Conservation (phyloP, 2,329 filamentous ascomycete genomes). For the Cercospora sp. region DNA sequence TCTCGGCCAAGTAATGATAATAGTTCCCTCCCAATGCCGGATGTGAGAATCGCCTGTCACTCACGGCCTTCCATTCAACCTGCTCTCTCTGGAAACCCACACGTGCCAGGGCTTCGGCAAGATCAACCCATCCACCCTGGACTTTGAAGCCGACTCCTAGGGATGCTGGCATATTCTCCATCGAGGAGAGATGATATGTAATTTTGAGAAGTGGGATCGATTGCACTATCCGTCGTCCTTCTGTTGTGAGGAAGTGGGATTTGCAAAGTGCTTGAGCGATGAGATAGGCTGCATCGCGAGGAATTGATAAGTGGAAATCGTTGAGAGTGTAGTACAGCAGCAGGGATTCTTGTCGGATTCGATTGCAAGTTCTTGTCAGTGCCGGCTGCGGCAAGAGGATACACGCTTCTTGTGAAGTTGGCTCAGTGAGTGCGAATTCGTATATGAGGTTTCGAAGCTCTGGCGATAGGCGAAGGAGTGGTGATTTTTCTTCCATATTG, state of each 20-base stretch:
- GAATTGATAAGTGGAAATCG: constrained; percentile 24
- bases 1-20: constrained; percentile 18
- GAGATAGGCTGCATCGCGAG: constrained; percentile 1
- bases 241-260: neutral
- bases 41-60: constrained; percentile 11
- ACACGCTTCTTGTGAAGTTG: neutral
- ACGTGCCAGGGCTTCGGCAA: constrained; percentile 5
- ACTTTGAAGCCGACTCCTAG: neutral
- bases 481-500: constrained; percentile 6
- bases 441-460: constrained; percentile 24
- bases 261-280: neutral
- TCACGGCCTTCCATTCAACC: constrained; percentile 15
- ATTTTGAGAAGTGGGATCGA: constrained; percentile 4
- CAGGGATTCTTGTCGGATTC: constrained; percentile 27
- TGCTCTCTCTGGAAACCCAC: constrained; percentile 13
- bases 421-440: constrained; percentile 15
- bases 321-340: constrained; percentile 29
- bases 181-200: constrained; percentile 17
- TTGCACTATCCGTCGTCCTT: neutral
- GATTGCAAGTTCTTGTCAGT: constrained; percentile 20
- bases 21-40: constrained; percentile 18
- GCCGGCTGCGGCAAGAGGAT: constrained; percentile 3
- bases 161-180: constrained; percentile 12
- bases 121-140: constrained; percentile 11
- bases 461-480: constrained; percentile 16